Base-by-base conservation (phyloP, 2,329 filamentous ascomycete genomes). In the Stachybotrys chlorohalonatus region DNA sequence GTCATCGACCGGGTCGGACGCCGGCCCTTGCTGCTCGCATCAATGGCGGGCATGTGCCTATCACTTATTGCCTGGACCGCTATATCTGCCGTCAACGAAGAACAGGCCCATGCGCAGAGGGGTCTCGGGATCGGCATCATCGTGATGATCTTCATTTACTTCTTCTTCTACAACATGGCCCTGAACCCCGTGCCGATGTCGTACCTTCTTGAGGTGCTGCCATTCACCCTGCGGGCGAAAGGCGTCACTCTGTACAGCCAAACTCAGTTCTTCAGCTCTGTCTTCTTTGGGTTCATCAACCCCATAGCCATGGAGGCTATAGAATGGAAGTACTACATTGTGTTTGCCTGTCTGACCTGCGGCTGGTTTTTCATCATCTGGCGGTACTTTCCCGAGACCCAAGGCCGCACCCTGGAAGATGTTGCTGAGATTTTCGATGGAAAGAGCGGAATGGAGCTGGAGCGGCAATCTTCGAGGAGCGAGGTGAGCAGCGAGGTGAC, bases 1-100 rank as follows among this genome's bases (percentile, higher is more conserved):
- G 61, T 73, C 42, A 70, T 74, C 5, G 71, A 75, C 56, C 56
- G 67, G 5, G 64, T 74, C 0, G 73, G 73, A 7, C 73, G 72
- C 39, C 69, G 72, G 0, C 70, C 70, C 42, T 65, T 75, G 59
- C 62, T 75, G 31, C 62, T 74, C 6, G 58, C 65, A 3, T 70
- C 71, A 1, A 70, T 70, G 0, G 56, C 63, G 7, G 68, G 68
- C 11, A 73, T 74, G 62, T 67, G 67, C 15, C 62, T 68, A n/a
- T 63, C 62, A 5, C 70, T 69, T 15, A 55, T 66, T 13, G 72
- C 69, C 42, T 67, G 62, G 54, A 63, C 66, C 1, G 68, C 64
- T 0, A 68, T 72, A 0, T 69, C 66, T 5, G 62, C 67, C 1
- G 54, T 57, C 4, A 64, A 60, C 2, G 57, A 57, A 0, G 57